These are phyloP conservation scores for Danielozyma ontarioensis DNA, from an alignment of 805 yeast species.

Conservation along the genomic window DNA sequence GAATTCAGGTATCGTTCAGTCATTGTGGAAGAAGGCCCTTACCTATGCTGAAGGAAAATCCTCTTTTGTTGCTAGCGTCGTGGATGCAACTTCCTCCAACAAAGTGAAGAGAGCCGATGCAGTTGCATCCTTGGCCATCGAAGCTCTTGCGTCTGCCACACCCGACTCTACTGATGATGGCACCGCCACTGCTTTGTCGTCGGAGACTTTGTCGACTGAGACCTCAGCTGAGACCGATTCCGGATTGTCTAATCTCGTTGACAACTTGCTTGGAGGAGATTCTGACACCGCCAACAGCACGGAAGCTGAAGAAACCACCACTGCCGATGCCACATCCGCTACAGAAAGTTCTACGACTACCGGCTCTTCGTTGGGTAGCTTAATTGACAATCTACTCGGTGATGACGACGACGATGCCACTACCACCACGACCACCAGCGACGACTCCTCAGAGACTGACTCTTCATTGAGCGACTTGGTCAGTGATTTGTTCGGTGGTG, in stretches of 20 bases:
- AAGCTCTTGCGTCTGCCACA: constrained; percentile 1
- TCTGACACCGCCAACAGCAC: background rate
- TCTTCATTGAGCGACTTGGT: constrained; percentile 7
- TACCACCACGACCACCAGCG: constrained; percentile 1
- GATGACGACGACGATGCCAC: constrained; percentile 1
- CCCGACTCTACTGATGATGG: background rate
- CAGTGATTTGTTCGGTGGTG: constrained; percentile 7
- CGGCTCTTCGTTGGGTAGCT: constrained; percentile 3
- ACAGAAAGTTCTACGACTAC: background rate
- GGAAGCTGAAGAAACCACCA: background rate
- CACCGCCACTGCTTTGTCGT: background rate
- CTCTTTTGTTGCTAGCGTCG: constrained; percentile 7
- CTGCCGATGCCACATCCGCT: background rate
- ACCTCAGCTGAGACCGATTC: background rate
- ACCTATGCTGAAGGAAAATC: constrained; percentile 10
- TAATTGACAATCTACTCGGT: constrained; percentile 4
- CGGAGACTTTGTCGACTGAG: background rate
- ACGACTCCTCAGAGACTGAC: constrained; percentile 3
- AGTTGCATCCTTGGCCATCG: constrained; percentile 1
- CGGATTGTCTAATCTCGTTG: background rate
- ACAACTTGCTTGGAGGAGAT: background rate
- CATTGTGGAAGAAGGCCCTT: constrained; percentile 8
- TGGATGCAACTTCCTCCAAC: constrained; percentile 3
- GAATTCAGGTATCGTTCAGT: constrained; percentile 19
- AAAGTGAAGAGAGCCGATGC: constrained; percentile 5